Conservation (phyloP, 2,329 filamentous ascomycete species). For the Cladophialophora yegresii region DNA sequence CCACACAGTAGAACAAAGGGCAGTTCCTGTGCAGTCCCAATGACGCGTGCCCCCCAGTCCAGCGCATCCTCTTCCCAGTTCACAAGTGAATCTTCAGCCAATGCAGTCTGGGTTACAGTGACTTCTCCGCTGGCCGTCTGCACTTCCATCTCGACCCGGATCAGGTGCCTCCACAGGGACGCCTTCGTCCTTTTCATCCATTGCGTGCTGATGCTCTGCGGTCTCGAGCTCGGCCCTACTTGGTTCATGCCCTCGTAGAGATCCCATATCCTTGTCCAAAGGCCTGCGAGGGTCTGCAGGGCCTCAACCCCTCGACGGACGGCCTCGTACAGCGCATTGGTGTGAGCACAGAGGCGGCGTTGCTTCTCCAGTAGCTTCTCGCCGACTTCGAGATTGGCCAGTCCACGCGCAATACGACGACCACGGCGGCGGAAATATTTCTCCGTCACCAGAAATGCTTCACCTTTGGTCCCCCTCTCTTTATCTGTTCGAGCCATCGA, state of each 20-base stretch:
- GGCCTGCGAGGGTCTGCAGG: neutral
- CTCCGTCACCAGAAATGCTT: neutral
- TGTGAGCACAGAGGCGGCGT: neutral
- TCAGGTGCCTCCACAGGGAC: neutral
- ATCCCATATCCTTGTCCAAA: slow-evolving; percentile 6
- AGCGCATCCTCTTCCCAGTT: neutral
- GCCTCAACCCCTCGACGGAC: neutral
- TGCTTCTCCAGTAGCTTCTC: neutral
- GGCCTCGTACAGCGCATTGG: neutral
- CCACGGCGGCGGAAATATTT: neutral
- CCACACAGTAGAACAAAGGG: neutral
- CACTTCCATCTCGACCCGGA: neutral
- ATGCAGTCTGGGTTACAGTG: neutral
- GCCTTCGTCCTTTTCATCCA: neutral
- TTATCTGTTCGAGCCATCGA: neutral
- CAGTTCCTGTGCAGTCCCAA: neutral
- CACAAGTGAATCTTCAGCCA: neutral
- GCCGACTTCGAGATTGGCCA: neutral
- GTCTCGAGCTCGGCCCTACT: neutral
- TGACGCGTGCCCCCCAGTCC: neutral
- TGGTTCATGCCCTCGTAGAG: slow-evolving; percentile 2
- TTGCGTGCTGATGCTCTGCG: neutral
- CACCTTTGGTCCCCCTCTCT: neutral
- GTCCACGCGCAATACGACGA: neutral
- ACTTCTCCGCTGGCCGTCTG: neutral